These are phyloP conservation scores for Pelagophyceae sp. DNA, from an alignment of 352 stramenopile species.

Conservation along the genomic window DNA sequence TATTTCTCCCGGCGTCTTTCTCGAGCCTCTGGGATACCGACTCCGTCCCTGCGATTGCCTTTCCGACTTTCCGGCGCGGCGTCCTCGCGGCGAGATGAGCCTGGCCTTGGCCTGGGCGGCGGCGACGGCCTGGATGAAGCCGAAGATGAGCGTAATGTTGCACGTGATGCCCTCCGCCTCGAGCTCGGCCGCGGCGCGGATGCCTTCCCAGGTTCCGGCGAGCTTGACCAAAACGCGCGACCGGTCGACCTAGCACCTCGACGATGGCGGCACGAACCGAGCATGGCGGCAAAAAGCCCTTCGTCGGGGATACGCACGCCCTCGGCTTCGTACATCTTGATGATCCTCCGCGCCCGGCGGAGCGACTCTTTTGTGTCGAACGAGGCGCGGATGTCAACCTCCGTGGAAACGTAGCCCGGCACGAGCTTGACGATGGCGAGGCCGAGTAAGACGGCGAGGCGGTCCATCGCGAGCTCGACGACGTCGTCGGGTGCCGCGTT, in stretches of 20 bases:
- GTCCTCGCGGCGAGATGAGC: slow-evolving; percentile 96
- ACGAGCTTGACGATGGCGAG: slow-evolving; percentile 91
- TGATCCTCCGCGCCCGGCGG: slow-evolving; percentile 80
- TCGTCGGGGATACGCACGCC: slow-evolving; percentile 32
- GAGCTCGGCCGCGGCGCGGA: slow-evolving; percentile 87
- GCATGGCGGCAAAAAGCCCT: neutral
- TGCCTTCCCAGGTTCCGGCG: slow-evolving; percentile 92
- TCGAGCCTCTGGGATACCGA: too few species aligned
- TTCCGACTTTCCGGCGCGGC: too few species aligned
- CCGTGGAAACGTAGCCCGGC: slow-evolving; percentile 92
- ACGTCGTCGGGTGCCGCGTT: slow-evolving; percentile 45
- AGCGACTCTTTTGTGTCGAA: slow-evolving; percentile 89
- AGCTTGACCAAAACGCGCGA: slow-evolving; percentile 96
- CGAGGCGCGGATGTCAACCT: slow-evolving; percentile 92
- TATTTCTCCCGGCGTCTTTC: slow-evolving; percentile 66
- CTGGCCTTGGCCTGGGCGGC: slow-evolving; percentile 84
- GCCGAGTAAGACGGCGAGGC: slow-evolving; percentile 95
- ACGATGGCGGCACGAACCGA: slow-evolving; percentile 14
- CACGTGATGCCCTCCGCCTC: slow-evolving; percentile 93
- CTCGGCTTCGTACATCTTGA: slow-evolving; percentile 89
- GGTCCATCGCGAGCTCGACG: slow-evolving; percentile 88
- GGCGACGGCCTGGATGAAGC: slow-evolving; percentile 87
- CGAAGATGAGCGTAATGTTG: slow-evolving; percentile 98
- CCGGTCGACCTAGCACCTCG: slow-evolving; percentile 83
- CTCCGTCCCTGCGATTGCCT: too few species aligned